Conservation (phyloP, 139 green algal species). For the Chlorella sp. region DNA sequence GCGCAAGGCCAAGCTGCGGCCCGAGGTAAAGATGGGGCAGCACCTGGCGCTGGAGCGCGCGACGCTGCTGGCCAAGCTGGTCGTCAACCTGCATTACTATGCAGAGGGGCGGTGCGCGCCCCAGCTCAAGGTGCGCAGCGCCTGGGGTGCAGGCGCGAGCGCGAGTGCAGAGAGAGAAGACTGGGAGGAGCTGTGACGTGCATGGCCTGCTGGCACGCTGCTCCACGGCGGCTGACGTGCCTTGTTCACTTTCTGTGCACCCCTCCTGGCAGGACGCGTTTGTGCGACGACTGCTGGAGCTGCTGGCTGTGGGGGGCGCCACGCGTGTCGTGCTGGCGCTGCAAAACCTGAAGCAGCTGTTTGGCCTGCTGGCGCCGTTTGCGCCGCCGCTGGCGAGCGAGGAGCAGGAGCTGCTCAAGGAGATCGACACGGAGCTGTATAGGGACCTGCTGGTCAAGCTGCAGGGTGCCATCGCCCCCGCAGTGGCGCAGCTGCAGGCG, state of each 20-base stretch:
- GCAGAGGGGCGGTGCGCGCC: conserved; percentile 14
- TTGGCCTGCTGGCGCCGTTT: conserved; percentile 25
- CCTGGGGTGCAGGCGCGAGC: not conserved
- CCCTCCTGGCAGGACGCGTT: conserved; percentile 26
- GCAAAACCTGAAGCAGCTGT: conserved; percentile 33
- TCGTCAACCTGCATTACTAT: conserved; percentile 45
- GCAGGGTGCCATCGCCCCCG: too few relatives aligned
- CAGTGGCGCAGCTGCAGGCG: not conserved
- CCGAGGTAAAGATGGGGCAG: conserved; percentile 22
- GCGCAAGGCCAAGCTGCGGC: too few relatives aligned
- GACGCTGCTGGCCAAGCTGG: conserved; percentile 41
- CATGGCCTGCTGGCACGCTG: too few relatives aligned
- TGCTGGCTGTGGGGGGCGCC: not conserved
- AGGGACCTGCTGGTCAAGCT: conserved; percentile 1
- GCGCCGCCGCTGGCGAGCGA: conserved; percentile 1
- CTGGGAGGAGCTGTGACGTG: too few relatives aligned
- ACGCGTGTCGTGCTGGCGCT: not conserved
- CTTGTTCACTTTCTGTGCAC: too few relatives aligned
- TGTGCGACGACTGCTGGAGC: conserved; percentile 6
- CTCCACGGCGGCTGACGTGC: too few relatives aligned
- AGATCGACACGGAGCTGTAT: conserved; percentile 19
- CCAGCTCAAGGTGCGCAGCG: conserved; percentile 8
- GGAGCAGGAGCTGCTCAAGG: conserved; percentile 21
- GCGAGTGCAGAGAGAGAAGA: too few relatives aligned
- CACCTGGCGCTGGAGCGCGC: conserved; percentile 35